Conservation (phyloP, 2,329 filamentous ascomycete genomes). For the Fusarium proliferatum region DNA sequence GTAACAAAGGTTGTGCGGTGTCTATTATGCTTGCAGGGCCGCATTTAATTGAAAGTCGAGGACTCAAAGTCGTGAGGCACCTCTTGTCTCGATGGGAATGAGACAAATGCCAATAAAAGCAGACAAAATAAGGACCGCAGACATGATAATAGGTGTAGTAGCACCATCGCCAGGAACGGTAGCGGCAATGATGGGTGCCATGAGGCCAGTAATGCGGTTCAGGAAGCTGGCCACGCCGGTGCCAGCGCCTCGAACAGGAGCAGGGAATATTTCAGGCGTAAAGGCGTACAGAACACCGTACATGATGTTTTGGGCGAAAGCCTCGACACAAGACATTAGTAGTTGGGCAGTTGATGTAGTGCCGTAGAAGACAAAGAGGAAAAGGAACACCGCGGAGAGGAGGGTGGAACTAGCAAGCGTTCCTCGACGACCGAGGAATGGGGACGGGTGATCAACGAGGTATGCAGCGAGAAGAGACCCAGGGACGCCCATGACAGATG, state of each 20-base stretch:
- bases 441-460: conserved; percentile 73
- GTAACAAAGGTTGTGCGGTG: conserved; percentile 6
- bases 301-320: conserved; percentile 81
- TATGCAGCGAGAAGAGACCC: conserved; percentile 80
- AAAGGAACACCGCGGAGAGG: conserved; percentile 75
- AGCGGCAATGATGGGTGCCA: conserved; percentile 76
- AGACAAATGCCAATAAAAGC: conserved; percentile 70
- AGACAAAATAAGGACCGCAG: conserved; percentile 65
- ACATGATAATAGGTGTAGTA: conserved; percentile 67
- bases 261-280: conserved; percentile 81
- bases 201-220: conserved; percentile 74
- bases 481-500: conserved; percentile 79
- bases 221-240: conserved; percentile 78
- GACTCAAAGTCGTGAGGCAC: conserved; percentile 64
- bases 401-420: conserved; percentile 76
- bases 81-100: conserved; percentile 72
- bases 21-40: background rate
- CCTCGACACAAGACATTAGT: conserved; percentile 73
- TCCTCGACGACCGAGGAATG: conserved; percentile 74
- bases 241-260: conserved; percentile 76
- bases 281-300: conserved; percentile 82
- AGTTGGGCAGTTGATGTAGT: conserved; percentile 68
- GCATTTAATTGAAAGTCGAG: background rate
- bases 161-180: conserved; percentile 68
- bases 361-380: conserved; percentile 72